Percentiles rank a stretch among this genome's conserved stretches.
phyloP scores from a whole-genome alignment of 148 eudicot genomes.

The Chenopodium berlandieri region DNA sequence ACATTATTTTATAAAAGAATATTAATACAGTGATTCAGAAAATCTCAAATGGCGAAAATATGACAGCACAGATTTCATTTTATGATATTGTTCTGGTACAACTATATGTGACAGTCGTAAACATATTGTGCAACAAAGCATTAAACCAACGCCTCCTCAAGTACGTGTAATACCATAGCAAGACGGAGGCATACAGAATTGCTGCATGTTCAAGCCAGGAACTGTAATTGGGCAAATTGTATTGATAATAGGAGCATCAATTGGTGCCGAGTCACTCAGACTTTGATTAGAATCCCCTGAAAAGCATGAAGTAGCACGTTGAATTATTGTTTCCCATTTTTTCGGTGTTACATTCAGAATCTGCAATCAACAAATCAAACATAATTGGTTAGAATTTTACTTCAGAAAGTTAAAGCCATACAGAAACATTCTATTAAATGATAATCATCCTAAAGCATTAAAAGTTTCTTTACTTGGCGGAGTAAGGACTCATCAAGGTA shows the following conservation, averaged over 20 bases:
- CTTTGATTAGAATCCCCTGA: not conserved
- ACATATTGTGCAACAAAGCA: not conserved
- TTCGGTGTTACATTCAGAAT: constrained; percentile 16
- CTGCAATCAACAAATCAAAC: constrained; percentile 23
- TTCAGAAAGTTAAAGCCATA: not conserved
- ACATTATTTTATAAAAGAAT: not conserved
- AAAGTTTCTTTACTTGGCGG: not conserved
- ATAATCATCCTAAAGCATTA: not conserved
- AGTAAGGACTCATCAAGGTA: constrained; percentile 7
- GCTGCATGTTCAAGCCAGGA: not conserved
- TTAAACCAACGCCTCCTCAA: not conserved
- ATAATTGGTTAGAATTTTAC: not conserved
- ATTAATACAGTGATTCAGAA: too few relatives aligned
- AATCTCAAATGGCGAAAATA: too few relatives aligned
- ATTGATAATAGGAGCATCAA: not conserved
- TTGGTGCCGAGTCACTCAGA: not conserved
- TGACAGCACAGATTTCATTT: too few relatives aligned
- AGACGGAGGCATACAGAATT: not conserved
- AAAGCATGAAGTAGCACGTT: not conserved
- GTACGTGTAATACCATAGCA: not conserved
- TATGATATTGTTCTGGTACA: too few relatives aligned
- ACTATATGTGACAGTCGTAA: too few relatives aligned
- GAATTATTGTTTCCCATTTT: constrained; percentile 2
- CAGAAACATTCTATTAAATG: not conserved
- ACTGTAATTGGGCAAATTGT: not conserved